Evolutionary conservation across 2,329 filamentous ascomycete species (phyloP).

Genomic region (Colletotrichum spinosum): DNA sequence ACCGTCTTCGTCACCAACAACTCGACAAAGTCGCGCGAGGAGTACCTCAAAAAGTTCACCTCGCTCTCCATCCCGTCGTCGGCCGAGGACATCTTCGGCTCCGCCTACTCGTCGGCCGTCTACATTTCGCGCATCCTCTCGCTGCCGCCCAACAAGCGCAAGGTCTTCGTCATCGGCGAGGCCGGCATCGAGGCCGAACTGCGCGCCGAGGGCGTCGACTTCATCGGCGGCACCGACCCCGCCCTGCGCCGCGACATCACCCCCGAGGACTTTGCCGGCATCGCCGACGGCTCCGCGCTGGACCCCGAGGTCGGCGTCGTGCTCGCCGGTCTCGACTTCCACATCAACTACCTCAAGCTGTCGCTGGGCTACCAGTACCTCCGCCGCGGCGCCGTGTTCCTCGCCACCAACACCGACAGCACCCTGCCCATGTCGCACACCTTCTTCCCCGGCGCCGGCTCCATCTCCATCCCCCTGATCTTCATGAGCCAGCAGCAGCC

Average conservation of each 20-base stretch:
- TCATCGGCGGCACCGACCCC: slow-evolving; percentile 89
- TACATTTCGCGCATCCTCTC: slow-evolving; percentile 95
- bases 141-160: slow-evolving; percentile 82
- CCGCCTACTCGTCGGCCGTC: slow-evolving; percentile 92
- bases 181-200: slow-evolving; percentile 92
- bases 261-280: slow-evolving; percentile 81
- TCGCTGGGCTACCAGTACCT: slow-evolving; percentile 89
- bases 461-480: slow-evolving; percentile 80
- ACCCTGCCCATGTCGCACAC: slow-evolving; percentile 85
- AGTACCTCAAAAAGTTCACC: slow-evolving; percentile 93
- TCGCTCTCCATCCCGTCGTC: slow-evolving; percentile 81
- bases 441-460: slow-evolving; percentile 92
- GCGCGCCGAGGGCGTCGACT: slow-evolving; percentile 79
- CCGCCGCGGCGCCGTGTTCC: slow-evolving; percentile 81
- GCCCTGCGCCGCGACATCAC: slow-evolving; percentile 81
- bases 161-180: slow-evolving; percentile 95
- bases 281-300: slow-evolving; percentile 80
- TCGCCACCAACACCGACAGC: slow-evolving; percentile 94
- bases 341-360: slow-evolving; percentile 95
- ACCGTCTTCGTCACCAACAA: slow-evolving; percentile 99
- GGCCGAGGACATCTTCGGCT: slow-evolving; percentile 94
- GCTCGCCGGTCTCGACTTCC: slow-evolving; percentile 90
- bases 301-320: slow-evolving; percentile 93
- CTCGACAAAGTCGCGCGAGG: slow-evolving; percentile 92
- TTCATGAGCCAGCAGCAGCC: slow-evolving; percentile 79